Evolutionary conservation across 257 asterid species (phyloP), one percentile per base, ranked within the genome.

Genomic region (Solanum peruvianum): DNA sequence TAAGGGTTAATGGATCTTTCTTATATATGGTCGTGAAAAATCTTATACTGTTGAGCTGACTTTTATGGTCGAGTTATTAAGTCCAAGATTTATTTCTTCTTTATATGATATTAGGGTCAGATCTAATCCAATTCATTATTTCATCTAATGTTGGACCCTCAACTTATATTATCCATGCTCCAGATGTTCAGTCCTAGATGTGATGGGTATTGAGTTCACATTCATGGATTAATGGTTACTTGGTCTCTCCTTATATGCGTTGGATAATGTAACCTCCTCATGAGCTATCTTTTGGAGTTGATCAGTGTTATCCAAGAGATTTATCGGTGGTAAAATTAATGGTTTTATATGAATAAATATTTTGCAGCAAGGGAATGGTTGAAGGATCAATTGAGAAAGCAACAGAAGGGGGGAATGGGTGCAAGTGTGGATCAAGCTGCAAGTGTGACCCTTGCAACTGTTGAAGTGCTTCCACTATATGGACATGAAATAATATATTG

Each of bases 391-490:
- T 83, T 13, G 90, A 82, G 72, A 21, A 82, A 4, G 86, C 49
- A 15, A 85, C 89, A 60, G 95, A 93, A 88, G 95, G 95, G 87
- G 94, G 93, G 9, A 47, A 92, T n/a, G 90, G 82, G 12, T 93
- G 95, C 93, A 89, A 71, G 87, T 93, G 95, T 45, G 94, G 95
- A 11, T 83, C 94, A 69, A 87, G 76, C 93, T 93, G 95, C 94
- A 37, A 47, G 8, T 91, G 93, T 88, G 81, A 93, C 33, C 92
- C 95, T 31, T 93, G 95, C 92, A 89, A 87, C 27, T 69, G 86
- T 60, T 83, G 81, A 27, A 27, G 25, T 73, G 41, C 41, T 69
- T 71, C 9, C 25, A 35, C 80, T 71, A 18, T 71, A 16, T 35
- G 15, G 6, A n/a, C 66, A 73, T 73, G 82, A 39, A 73, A 73